Evolutionary conservation across 805 yeast genomes (phyloP), one percentile per base, ranked within the genome.

Genomic region (Saccharomycopsis capsularis): DNA sequence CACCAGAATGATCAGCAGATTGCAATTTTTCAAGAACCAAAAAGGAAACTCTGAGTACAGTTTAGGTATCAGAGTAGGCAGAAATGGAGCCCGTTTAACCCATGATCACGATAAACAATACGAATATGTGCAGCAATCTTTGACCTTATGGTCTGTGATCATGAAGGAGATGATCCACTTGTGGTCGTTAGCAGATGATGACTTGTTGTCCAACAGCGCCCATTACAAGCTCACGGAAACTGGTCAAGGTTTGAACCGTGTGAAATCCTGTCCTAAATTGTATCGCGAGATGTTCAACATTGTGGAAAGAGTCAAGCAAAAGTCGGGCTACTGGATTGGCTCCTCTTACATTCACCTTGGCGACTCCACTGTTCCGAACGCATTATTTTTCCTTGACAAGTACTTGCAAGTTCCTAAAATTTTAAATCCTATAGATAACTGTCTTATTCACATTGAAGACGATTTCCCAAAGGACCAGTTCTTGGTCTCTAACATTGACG

Each of bases 351-450:
- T 85, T 22, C 95, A 85, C 63, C 60, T 85, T 16, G 95, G 93
- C 37, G 95, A 85, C 62, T 83, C 81, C 57, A 85, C 90, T 1
- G 95, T 85, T 3, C 95, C 95, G 2, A 85, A 85, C 61, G 89
- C 91, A 0, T 62, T 85, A 52, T 84, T 84, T 60, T 85, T 85
- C 68, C 64, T 85, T 46, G 93, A 85, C 63, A 85, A 85, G 61
- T 85, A 85, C 60, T 75, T 82, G 27, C 95, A 85, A 62, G 86
- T 85, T 2, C 93, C 93, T 27, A 74, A 81, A 44, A 84, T 85
- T 34, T 64, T 85, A 56, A 84, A 79, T 39, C 95, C 95, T 2
- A 78, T 85, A 42, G 84, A 82, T 59, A 71, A 72, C 30, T 76
- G 78, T 36, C 60, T 85, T 30, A 60, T 69, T 52, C 71, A 76